Evolutionary conservation across 106 monocot species (phyloP).

Genomic region (Acorus calamus): DNA sequence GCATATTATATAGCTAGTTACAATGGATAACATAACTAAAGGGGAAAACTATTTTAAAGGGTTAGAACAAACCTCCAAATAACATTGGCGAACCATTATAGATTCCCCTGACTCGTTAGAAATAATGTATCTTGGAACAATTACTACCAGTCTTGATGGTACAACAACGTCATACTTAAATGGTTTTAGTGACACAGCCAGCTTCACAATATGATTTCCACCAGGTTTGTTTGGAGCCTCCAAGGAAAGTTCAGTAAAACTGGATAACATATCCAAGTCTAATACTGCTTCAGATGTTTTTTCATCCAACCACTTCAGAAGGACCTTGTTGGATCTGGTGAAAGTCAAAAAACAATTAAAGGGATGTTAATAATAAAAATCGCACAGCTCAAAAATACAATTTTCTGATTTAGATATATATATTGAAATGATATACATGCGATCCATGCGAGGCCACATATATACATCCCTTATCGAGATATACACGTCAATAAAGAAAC

Average conservation of each 20-base stretch:
- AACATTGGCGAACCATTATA: slow-evolving; percentile 56
- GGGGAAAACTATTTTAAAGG: background rate
- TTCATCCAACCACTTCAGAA: slow-evolving; percentile 31
- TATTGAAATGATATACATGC: too few relatives aligned
- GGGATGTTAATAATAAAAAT: too few relatives aligned
- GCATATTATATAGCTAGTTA: background rate
- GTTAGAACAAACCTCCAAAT: slow-evolving; percentile 44
- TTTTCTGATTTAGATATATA: background rate
- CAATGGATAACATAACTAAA: background rate
- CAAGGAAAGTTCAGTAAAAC: slow-evolving; percentile 62
- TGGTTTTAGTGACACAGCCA: slow-evolving; percentile 59
- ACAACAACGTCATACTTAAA: slow-evolving; percentile 15
- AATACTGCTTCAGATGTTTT: slow-evolving; percentile 34
- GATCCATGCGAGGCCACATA: too few relatives aligned
- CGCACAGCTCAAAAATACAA: too few relatives aligned
- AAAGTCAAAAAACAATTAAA: background rate
- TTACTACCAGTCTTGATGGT: slow-evolving; percentile 43
- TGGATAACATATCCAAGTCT: slow-evolving; percentile 68
- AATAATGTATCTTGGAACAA: slow-evolving; percentile 66
- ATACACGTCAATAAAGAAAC: too few relatives aligned
- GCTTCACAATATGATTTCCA: slow-evolving; percentile 19
- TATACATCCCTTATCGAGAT: too few relatives aligned
- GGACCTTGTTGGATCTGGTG: slow-evolving; percentile 56
- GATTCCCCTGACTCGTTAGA: slow-evolving; percentile 54
- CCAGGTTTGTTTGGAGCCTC: slow-evolving; percentile 37